phyloP scores from a whole-genome alignment of 1,284 basidiomycete genomes.

The Rhodotorula sp. region DNA sequence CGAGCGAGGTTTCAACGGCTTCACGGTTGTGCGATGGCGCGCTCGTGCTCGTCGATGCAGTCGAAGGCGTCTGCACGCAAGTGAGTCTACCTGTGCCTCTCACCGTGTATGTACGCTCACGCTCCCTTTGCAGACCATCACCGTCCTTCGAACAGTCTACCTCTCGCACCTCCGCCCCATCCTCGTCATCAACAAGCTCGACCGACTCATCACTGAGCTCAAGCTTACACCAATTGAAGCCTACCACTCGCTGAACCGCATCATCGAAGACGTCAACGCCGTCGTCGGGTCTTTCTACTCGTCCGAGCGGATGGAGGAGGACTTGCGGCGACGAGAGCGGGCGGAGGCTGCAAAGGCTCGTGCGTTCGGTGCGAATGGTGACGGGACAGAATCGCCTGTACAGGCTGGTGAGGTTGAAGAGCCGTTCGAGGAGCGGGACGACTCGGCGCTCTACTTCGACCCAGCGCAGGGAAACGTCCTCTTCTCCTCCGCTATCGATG shows the following conservation, averaged over 20 bases:
- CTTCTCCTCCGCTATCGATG: slow-evolving; percentile 93
- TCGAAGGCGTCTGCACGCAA: slow-evolving; percentile 98
- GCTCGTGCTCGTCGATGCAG: slow-evolving; percentile 93
- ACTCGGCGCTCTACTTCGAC: slow-evolving; percentile 96
- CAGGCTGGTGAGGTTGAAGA: slow-evolving; percentile 50
- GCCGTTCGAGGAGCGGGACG: slow-evolving; percentile 84
- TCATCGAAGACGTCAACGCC: slow-evolving; percentile 97
- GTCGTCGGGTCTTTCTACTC: slow-evolving; percentile 97
- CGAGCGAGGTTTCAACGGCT: slow-evolving; percentile 92
- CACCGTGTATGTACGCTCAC: too few relatives aligned
- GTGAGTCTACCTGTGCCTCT: slow-evolving; percentile 52
- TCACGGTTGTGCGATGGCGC: slow-evolving; percentile 93
- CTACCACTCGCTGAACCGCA: slow-evolving; percentile 85
- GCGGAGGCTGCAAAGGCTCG: slow-evolving; percentile 70
- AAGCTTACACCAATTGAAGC: slow-evolving; percentile 88
- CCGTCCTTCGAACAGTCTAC: slow-evolving; percentile 94
- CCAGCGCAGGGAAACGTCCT: slow-evolving; percentile 95
- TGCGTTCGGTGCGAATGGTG: slow-evolving; percentile 56
- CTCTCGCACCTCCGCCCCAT: slow-evolving; percentile 83
- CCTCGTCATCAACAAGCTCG: slow-evolving; percentile 96
- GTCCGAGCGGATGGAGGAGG: slow-evolving; percentile 94
- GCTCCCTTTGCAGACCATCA: slow-evolving; percentile 68
- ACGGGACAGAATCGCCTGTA: slow-evolving; percentile 49
- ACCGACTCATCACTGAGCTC: slow-evolving; percentile 91
- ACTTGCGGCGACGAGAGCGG: slow-evolving; percentile 88